Conservation (phyloP, 2,329 filamentous ascomycete genomes). For the Fusarium sp. region DNA sequence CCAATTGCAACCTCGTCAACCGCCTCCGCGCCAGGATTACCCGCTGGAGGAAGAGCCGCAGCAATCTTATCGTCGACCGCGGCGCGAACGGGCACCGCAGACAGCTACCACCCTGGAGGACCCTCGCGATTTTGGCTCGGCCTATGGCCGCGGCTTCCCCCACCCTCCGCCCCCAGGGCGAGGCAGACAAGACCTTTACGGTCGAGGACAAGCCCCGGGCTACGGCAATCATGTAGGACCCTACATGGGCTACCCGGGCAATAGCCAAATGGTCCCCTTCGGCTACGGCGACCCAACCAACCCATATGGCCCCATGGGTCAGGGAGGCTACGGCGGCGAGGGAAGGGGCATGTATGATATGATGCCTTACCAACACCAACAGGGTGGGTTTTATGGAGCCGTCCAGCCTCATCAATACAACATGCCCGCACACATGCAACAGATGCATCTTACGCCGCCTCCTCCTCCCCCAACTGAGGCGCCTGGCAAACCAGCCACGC, state of each 20-base stretch:
- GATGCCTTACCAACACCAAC: slow-evolving; percentile 62
- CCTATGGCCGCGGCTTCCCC: slow-evolving; percentile 58
- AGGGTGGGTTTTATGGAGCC: slow-evolving; percentile 52
- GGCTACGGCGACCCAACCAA: slow-evolving; percentile 52
- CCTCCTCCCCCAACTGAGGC: slow-evolving; percentile 57
- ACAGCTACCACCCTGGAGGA: slow-evolving; percentile 75
- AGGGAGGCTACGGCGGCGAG: slow-evolving; percentile 58
- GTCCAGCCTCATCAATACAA: slow-evolving; percentile 48
- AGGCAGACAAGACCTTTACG: slow-evolving; percentile 43
- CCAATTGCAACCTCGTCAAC: slow-evolving; percentile 58
- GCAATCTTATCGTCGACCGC: slow-evolving; percentile 42
- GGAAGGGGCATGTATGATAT: slow-evolving; percentile 63
- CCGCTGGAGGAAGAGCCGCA: slow-evolving; percentile 45
- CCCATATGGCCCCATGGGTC: slow-evolving; percentile 56
- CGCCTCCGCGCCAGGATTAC: slow-evolving; percentile 52
- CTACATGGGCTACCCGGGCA: slow-evolving; percentile 58
- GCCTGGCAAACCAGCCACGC: slow-evolving; percentile 60
- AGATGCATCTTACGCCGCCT: slow-evolving; percentile 59
- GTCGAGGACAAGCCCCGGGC: slow-evolving; percentile 52
- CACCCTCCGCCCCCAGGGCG: slow-evolving; percentile 32
- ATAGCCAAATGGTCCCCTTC: slow-evolving; percentile 66
- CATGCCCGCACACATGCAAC: slow-evolving; percentile 55
- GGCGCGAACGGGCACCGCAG: slow-evolving; percentile 40
- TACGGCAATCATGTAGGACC: slow-evolving; percentile 66
- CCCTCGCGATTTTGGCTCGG: slow-evolving; percentile 71